Conservation (phyloP, 768 basidiomycete genomes). For the Termitomyces sp. region DNA sequence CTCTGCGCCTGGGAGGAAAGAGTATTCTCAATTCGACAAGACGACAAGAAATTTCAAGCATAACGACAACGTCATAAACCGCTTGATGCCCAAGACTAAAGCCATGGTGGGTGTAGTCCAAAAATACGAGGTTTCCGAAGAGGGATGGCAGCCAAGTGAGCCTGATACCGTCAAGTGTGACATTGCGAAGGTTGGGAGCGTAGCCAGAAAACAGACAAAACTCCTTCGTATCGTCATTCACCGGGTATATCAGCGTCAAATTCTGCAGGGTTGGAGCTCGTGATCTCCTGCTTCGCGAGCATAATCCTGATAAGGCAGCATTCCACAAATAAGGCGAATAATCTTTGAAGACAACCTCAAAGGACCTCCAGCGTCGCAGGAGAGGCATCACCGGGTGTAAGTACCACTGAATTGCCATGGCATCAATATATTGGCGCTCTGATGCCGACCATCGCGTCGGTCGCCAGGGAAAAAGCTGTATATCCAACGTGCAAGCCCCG, state of each 20-base stretch:
- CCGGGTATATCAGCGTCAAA: slow-evolving; percentile 54
- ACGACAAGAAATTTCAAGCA: slow-evolving; percentile 51
- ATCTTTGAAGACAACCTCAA: slow-evolving; percentile 51
- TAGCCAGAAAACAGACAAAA: slow-evolving; percentile 61
- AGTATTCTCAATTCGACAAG: slow-evolving; percentile 54
- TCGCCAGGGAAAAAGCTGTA: slow-evolving; percentile 42
- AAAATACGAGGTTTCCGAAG: slow-evolving; percentile 56
- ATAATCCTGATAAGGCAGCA: slow-evolving; percentile 56
- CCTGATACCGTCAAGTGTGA: slow-evolving; percentile 62
- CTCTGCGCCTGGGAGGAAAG: slow-evolving; percentile 41
- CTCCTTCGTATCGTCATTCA: slow-evolving; percentile 68
- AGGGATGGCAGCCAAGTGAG: slow-evolving; percentile 61
- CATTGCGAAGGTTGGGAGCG: slow-evolving; percentile 52
- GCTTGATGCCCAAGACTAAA: slow-evolving; percentile 58
- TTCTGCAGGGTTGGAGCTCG: slow-evolving; percentile 48
- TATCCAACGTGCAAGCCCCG: slow-evolving; percentile 57
- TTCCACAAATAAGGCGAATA: slow-evolving; percentile 69
- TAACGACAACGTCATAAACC: slow-evolving; percentile 52
- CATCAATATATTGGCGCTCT: slow-evolving; percentile 34
- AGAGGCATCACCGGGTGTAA: slow-evolving; percentile 56
- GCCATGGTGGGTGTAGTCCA: slow-evolving; percentile 73
- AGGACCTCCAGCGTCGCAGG: slow-evolving; percentile 58
- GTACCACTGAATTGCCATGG: slow-evolving; percentile 52
- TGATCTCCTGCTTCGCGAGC: slow-evolving; percentile 30
- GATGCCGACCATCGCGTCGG: slow-evolving; percentile 22